These are phyloP conservation scores for Pilaira anomala DNA, from an alignment of 192 early-diverging fungal species.

Conservation along the genomic window DNA sequence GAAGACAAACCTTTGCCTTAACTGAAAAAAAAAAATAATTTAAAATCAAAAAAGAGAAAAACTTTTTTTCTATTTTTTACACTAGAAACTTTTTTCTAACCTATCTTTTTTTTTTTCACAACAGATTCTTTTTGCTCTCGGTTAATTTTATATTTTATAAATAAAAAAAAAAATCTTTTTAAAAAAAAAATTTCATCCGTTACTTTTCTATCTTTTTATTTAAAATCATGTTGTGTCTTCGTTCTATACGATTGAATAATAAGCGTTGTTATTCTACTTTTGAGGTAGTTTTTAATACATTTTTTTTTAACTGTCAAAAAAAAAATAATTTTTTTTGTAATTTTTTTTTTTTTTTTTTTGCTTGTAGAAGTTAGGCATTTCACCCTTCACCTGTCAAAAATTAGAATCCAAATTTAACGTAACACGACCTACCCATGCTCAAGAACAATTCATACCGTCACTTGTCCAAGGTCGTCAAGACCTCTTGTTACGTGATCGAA, in stretches of 20 bases:
- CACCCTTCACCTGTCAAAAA: constrained; percentile 12
- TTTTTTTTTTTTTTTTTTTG: too few species aligned
- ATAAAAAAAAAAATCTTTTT: not conserved
- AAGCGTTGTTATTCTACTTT: too few species aligned
- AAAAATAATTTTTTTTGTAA: not conserved
- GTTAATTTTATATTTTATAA: not conserved
- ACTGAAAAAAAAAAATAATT: not conserved
- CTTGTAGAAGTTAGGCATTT: constrained; percentile 19
- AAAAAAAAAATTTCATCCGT: not conserved
- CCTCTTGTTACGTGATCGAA: constrained; percentile 47
- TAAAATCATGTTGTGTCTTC: not conserved
- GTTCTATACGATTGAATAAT: not conserved
- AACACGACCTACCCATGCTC: constrained; percentile 41
- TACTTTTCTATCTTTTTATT: not conserved
- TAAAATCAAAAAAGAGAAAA: not conserved
- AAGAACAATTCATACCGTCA: constrained; percentile 41
- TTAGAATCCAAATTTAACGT: constrained; percentile 31
- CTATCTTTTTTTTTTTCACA: too few species aligned
- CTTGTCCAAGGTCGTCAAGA: constrained; percentile 38
- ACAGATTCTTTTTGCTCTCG: too few species aligned
- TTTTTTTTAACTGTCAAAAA: not conserved
- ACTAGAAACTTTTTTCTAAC: not conserved
- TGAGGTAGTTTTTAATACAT: not conserved
- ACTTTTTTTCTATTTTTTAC: not conserved
- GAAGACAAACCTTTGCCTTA: constrained; percentile 16